Evolutionary conservation across 2,329 filamentous ascomycete genomes (phyloP), one percentile per base, ranked within the genome.

Genomic region (Talaromyces sp.): DNA sequence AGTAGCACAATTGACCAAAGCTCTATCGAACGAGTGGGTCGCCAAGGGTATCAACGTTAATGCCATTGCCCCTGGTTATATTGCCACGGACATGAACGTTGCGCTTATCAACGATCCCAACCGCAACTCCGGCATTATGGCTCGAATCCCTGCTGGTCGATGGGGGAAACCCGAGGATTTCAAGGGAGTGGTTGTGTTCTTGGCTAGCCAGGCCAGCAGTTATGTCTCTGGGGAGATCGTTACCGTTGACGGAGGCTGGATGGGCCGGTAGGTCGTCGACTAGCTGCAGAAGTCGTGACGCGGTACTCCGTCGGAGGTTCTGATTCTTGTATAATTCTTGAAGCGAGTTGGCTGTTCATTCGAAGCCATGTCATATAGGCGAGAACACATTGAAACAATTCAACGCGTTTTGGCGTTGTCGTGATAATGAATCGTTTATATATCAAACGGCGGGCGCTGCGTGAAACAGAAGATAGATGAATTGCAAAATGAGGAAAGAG

Each of bases 61-160:
- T 75, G 91, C 89, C 7, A 91, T 96, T 71, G 92, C 92, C 1
- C 92, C 92, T 0, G 92, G 92, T 0, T 96, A 96, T 76, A 91
- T 96, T 69, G 90, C 85, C 57, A 96, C 92, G n/a, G 92, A 96
- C 65, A 96, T 96, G 93, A 97, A 96, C 74, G 84, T 83, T 67
- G 92, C 92, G 2, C 77, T 97, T 71, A 85, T 96, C 48, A 84
- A 87, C 58, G 87, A 96, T 75, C 76, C 84, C 69, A 84, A 83
- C 68, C 80, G 92, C 39, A 83, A 89, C 64, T 85, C 82, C 66
- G 88, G 88, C 70, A 96, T 96, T 68, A 83, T 90, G 71, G 86
- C 86, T 37, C 81, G 92, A 62, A 96, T 96, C 69, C 92, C 92
- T 0, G 91, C 90, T 0, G 92, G 89, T 0, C 80, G 91, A 68